Evolutionary conservation across 2,329 filamentous ascomycete genomes (phyloP).

Genomic region (Endothia cerciana): DNA sequence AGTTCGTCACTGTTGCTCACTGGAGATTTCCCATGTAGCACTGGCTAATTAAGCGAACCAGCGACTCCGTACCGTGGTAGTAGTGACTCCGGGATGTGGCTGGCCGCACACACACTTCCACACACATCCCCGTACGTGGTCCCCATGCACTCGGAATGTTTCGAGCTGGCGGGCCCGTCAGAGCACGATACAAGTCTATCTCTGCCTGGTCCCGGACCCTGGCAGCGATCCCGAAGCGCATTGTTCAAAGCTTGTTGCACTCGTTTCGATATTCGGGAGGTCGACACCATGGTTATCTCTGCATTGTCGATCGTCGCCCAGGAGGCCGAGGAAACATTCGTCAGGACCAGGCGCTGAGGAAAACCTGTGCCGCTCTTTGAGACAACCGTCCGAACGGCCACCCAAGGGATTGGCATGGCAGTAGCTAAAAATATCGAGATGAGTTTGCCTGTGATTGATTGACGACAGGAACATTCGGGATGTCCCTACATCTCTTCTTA

Average conservation of each 20-base stretch:
- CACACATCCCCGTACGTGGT: not conserved
- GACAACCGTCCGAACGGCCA: slow-evolving; percentile 1
- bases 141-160: slow-evolving; percentile 25
- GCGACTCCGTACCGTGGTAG: not conserved
- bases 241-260: not conserved
- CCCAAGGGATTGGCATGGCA: not conserved
- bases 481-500: not conserved
- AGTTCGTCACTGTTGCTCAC: not conserved
- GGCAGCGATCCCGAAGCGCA: slow-evolving; percentile 7
- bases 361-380: not conserved
- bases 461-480: not conserved
- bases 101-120: not conserved
- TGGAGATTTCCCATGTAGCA: not conserved
- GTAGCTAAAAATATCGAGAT: not conserved
- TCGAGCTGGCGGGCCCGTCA: slow-evolving; percentile 27
- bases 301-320: not conserved
- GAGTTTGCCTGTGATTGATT: not conserved
- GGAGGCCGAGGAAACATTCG: not conserved
- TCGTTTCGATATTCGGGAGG: not conserved
- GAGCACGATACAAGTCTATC: slow-evolving; percentile 15
- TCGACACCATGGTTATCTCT: not conserved
- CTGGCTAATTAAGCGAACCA: slow-evolving; percentile 9
- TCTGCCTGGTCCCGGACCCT: slow-evolving; percentile 4
- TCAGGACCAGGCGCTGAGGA: not conserved
- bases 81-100: slow-evolving; percentile 16